Evolutionary conservation across 2,329 filamentous ascomycete species (phyloP).

Genomic region (Ceratocystis cubensis): DNA sequence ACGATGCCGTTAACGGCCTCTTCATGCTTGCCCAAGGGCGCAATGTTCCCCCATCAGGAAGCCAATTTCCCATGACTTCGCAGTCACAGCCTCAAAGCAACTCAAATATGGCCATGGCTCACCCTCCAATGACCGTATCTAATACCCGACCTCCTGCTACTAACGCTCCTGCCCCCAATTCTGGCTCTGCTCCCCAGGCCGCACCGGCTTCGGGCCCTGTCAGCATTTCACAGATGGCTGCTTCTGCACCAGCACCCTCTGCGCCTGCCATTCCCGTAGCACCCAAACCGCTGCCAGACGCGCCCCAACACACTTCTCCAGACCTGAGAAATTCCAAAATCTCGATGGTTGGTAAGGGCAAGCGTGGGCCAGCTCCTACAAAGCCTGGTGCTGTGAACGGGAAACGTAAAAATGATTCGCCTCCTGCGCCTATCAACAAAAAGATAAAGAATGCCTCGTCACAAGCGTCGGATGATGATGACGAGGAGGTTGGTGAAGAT

Average conservation of each 20-base stretch:
- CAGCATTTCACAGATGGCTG: not conserved
- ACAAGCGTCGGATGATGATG: slow-evolving; percentile 24
- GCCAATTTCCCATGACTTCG: slow-evolving; percentile 6
- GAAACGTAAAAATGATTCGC: slow-evolving; percentile 45
- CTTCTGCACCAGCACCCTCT: not conserved
- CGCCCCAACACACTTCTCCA: slow-evolving; percentile 27
- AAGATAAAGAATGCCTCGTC: slow-evolving; percentile 52
- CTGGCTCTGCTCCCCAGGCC: not conserved
- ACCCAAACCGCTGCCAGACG: slow-evolving; percentile 37
- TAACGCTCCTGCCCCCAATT: not conserved
- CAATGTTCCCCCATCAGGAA: slow-evolving; percentile 36
- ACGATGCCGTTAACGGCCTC: slow-evolving; percentile 87
- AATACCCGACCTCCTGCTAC: not conserved
- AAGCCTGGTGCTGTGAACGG: slow-evolving; percentile 44
- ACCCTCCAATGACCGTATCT: slow-evolving; percentile 8
- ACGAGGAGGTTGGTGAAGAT: slow-evolving; percentile 35
- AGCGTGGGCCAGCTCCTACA: slow-evolving; percentile 8
- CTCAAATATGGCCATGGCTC: slow-evolving; percentile 5
- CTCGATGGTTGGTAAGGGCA: slow-evolving; percentile 1
- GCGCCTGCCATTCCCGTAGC: slow-evolving; percentile 39
- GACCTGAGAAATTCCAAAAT: slow-evolving; percentile 21
- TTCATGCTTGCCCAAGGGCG: slow-evolving; percentile 68
- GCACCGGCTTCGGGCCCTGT: not conserved
- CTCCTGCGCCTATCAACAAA: slow-evolving; percentile 52
- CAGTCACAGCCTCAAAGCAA: not conserved